Percentiles rank a stretch among this genome's conserved stretches.
Conservation (phyloP, 345 rosid genomes). For the Eucalyptus tenuipes region DNA sequence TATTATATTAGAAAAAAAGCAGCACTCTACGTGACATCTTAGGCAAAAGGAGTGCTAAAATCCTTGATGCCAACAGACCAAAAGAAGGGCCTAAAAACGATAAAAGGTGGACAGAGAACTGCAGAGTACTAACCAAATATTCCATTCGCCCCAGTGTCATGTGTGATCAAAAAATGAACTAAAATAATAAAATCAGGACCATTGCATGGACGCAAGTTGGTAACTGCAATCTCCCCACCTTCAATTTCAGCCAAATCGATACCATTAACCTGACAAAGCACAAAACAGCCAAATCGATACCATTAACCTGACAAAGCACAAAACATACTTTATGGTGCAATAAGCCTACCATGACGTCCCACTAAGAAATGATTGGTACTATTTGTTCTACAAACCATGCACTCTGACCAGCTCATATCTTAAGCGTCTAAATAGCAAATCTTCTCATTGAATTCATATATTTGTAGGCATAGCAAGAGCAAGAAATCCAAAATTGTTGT, state of each 20-base stretch:
- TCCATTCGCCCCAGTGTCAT: background rate
- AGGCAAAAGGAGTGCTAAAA: fast-evolving
- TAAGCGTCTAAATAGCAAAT: background rate
- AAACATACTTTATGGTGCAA: background rate
- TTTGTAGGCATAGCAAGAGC: background rate
- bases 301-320: constrained; percentile 31
- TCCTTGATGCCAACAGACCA: background rate
- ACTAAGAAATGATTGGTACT: background rate
- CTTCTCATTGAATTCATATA: background rate
- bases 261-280: constrained; percentile 36
- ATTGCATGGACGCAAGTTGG: constrained; percentile 51
- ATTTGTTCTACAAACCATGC: background rate
- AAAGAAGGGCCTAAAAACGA: background rate
- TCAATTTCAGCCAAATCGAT: constrained; percentile 38
- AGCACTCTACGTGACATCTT: background rate
- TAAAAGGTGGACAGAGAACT: background rate
- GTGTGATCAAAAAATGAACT: constrained; percentile 15
- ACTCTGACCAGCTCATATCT: background rate
- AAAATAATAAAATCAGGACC: constrained; percentile 43
- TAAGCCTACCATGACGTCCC: background rate
- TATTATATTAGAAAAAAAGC: background rate
- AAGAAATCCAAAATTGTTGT: background rate
- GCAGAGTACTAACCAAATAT: background rate
- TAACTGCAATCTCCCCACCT: constrained; percentile 50
- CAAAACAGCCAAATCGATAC: constrained; percentile 16